Base-by-base conservation (phyloP, 2,329 filamentous ascomycete species). In the Lasiodiplodia theobromae region DNA sequence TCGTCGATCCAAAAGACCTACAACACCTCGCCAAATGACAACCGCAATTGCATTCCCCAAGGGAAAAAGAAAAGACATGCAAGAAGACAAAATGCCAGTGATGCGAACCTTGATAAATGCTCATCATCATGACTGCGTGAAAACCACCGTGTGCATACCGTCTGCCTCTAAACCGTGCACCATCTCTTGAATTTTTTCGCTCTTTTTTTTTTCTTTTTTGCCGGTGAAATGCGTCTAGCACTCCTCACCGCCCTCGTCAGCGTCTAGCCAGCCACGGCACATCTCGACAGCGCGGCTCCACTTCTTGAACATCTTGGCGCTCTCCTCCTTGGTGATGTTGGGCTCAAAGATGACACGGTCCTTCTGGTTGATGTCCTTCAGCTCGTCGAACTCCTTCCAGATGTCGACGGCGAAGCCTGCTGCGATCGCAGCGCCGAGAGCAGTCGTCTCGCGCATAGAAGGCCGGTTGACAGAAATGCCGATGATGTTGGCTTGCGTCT, bases 381-480 rank as follows among this genome's bases (percentile, higher is more conserved):
- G 82, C 74, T 95, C 92, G 34, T 89, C 86, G 68, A 96, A 88
- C 74, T 88, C 86, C 71, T 88, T 86, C 92, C 93, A 97, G 40
- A 95, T 88, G 54, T 87, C 90, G 14, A 92, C 88, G 10, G 93
- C 93, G 69, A 97, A 89, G n/a, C 92, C 94, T 10, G 94, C 94
- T 18, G 94, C 93, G 73, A 97, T 95, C 58, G 94, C 94, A 16
- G 94, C 93, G 31, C 94, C 94, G 2, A 97, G 86, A 0, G 93
- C 91, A 1, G 94, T 97, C 4, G 93, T 96, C 83, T 97, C 94
- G 68, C 92, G 90, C 94, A 97, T 97, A 68, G 88, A 86, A 0
- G 94, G 94, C 28, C 94, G 89, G 78, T 94, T 89, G 70, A 97
- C 91, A 34, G 90, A 91, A 73, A 97, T 96, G 68, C 89, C 89